Evolutionary conservation across 2,329 filamentous ascomycete genomes (phyloP).

Genomic region (Zasmidium cellare): DNA sequence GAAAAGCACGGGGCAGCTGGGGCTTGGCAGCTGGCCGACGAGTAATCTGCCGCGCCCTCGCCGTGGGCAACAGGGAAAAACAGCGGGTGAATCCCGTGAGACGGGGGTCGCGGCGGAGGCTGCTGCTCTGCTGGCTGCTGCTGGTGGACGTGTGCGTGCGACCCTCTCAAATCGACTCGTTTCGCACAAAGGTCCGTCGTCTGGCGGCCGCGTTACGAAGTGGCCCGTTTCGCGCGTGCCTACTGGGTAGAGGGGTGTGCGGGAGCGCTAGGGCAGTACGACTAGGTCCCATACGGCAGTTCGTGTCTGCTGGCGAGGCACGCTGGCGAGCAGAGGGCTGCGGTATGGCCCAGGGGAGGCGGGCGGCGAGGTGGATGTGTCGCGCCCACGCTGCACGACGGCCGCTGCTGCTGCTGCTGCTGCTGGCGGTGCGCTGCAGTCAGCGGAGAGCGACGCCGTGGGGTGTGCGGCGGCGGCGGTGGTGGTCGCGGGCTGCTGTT

Average conservation of each 20-base stretch:
- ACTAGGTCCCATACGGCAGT: constrained; percentile 8
- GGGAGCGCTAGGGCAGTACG: constrained; percentile 8
- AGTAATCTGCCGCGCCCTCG: constrained; percentile 17
- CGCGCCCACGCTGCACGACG: constrained; percentile 3
- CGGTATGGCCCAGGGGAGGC: background rate
- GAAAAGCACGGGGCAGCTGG: constrained; percentile 11
- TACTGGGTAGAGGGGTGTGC: background rate
- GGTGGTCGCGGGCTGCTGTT: background rate
- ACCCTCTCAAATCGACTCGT: background rate
- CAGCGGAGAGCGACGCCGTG: background rate
- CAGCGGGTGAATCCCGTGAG: constrained; percentile 19
- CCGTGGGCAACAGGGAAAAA: constrained; percentile 15
- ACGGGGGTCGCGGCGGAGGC: constrained; percentile 2
- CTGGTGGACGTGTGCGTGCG: constrained; percentile 1
- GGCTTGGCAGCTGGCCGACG: constrained; percentile 15
- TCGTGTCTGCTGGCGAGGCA: constrained; percentile 3
- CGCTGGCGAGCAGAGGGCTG: background rate
- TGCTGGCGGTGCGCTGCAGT: background rate
- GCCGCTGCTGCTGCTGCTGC: no score
- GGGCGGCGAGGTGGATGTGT: background rate
- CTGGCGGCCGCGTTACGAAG: background rate
- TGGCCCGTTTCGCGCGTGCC: background rate
- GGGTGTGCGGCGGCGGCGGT: background rate
- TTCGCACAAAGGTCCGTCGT: background rate
- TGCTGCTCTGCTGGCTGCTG: no score